phyloP scores from a whole-genome alignment of 345 rosid species.

The Corchorus capsularis region DNA sequence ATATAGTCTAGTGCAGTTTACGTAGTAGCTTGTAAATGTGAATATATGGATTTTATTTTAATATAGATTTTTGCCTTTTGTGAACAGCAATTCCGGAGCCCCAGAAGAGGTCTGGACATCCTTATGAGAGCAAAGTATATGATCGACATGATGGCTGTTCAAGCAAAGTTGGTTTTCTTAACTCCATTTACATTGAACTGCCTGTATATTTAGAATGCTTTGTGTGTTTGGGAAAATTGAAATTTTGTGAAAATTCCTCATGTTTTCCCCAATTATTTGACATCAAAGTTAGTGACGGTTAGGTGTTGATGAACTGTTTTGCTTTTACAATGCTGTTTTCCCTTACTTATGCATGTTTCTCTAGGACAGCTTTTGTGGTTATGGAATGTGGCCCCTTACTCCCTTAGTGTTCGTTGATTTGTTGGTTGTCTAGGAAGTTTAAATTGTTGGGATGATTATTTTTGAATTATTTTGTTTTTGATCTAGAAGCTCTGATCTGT shows the following conservation, averaged over 20 bases:
- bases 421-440: slow-evolving; percentile 8
- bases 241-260: background rate
- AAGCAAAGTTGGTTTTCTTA: slow-evolving; percentile 64
- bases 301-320: background rate
- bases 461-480: background rate
- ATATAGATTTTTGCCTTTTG: background rate
- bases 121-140: slow-evolving; percentile 64
- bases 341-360: background rate
- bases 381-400: background rate
- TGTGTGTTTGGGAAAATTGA: background rate
- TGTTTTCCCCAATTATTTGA: background rate
- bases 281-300: background rate
- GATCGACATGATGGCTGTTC: slow-evolving; percentile 55
- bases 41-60: background rate
- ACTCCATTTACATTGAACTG: slow-evolving; percentile 21
- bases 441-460: background rate
- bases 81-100: slow-evolving; percentile 44
- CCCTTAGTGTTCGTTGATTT: background rate
- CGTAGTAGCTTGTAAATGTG: background rate
- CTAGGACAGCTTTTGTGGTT: background rate
- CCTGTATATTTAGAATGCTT: slow-evolving; percentile 12
- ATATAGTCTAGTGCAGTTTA: background rate
- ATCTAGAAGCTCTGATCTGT: slow-evolving; percentile 1
- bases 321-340: background rate
- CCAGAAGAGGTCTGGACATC: slow-evolving; percentile 48